Evolutionary conservation across 352 stramenopile genomes (phyloP), one percentile per base, ranked within the genome.

Genomic region (Peronosclerospora sorghi): DNA sequence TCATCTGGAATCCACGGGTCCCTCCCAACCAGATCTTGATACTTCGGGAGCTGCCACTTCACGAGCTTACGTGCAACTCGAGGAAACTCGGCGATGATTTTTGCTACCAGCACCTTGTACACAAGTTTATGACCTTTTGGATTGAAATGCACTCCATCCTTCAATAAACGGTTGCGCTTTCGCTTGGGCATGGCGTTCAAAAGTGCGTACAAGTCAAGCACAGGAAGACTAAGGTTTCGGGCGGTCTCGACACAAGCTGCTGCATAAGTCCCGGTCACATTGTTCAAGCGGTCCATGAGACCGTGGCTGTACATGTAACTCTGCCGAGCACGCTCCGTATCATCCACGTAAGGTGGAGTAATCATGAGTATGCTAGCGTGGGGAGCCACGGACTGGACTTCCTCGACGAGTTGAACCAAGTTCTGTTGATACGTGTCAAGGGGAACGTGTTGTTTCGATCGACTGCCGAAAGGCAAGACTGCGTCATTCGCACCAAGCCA

Each of bases 111-210:
- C 35, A 63, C 59, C 20, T 36, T 35, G 19, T 14, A 24, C 5
- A 13, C 41, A 35, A 79, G 71, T 39, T 59, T 61, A 41, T 83
- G 76, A 18, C 68, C 68, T 19, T 55, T 51, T 17, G 39, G n/a
- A 23, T 41, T 73, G 9, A 83, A 69, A 38, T 83, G 68, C 15
- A 79, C 44, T 0, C 66, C 68, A 41, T 80, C 66, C 12, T 39
- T 20, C 36, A 58, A 23, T n/a, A 51, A 49, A 17, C 45, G 30
- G 42, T 58, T 60, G 39, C 66, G 57, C n/a, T 51, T 40, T n/a
- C 45, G 28, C 34, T 52, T 44, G 5, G 54, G 54, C 48, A 73
- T 63, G 10, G 45, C 32, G 30, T 75, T 73, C 40, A 81, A 81
- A 23, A 63, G 48, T 38, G 59, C 52, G 40, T 71, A 57, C 27